phyloP scores from a whole-genome alignment of 83 land plant genomes.

The Diphasiastrum complanatum region DNA sequence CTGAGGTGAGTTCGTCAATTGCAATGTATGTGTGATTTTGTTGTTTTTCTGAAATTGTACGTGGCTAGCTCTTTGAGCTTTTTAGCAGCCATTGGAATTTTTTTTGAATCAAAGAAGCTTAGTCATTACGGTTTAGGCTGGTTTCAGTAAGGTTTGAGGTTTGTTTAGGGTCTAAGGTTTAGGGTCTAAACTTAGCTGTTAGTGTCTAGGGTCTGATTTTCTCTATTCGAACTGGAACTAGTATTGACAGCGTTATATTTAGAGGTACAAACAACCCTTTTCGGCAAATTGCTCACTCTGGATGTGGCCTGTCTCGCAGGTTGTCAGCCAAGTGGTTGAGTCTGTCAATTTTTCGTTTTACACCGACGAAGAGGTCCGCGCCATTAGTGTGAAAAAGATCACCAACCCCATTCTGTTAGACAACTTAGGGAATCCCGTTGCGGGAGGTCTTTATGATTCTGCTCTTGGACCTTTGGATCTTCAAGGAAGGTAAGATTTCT shows the following conservation, averaged over 20 bases:
- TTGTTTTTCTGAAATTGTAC: not conserved
- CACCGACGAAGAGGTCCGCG: slow-evolving; percentile 52
- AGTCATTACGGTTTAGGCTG: no score
- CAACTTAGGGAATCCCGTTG: slow-evolving; percentile 36
- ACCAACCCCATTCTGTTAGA: slow-evolving; percentile 50
- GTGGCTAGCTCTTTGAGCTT: not conserved
- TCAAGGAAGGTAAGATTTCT: slow-evolving; percentile 34
- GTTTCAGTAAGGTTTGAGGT: no score
- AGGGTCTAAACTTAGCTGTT: no score
- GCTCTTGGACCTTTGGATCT: slow-evolving; percentile 59
- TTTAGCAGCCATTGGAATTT: no score
- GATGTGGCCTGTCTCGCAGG: slow-evolving; percentile 31
- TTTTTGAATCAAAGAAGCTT: no score
- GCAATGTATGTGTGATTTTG: not conserved
- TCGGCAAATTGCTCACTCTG: not conserved
- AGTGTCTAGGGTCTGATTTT: no score
- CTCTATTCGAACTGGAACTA: no score
- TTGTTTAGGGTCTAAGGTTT: no score
- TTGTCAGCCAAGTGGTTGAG: slow-evolving; percentile 39
- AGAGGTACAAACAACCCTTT: not conserved
- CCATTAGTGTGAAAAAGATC: slow-evolving; percentile 47
- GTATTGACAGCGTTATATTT: not conserved
- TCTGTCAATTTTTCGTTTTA: slow-evolving; percentile 49
- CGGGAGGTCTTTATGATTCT: slow-evolving; percentile 72
- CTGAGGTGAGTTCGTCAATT: not conserved